Evolutionary conservation across 805 yeast genomes (phyloP), one percentile per base, ranked within the genome.

Genomic region (Saccharomycopsis microspora): DNA sequence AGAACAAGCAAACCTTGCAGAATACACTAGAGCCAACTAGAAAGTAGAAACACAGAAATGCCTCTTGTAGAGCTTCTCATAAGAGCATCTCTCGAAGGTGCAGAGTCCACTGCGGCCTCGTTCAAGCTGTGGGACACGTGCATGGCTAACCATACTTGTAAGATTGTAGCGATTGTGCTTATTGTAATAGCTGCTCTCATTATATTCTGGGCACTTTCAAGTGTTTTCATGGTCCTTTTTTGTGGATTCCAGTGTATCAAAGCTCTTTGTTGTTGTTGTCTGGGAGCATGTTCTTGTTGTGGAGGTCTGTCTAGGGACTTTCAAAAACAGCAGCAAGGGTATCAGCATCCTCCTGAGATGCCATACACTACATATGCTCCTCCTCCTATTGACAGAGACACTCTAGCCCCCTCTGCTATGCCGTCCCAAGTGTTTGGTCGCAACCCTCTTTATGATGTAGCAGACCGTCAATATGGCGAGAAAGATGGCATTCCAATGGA

Each of bases 91-190:
- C 19, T 19, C 19, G 19, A 19, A 19, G 19, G 11, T 19, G 46
- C 37, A 28, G 27, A 33, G 19, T 5, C 33, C 34, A 49, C 52
- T 6, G 52, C 52, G n/a, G 47, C 46, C 5, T 50, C 77, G 3
- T 75, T 76, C 64, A 70, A 63, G 54, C 48, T 58, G 39, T 79
- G 85, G 84, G 73, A 74, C 55, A 71, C 78, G 3, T 80, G 85
- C 62, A 78, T 77, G 83, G 78, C 68, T 55, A 78, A 77, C 58
- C 71, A 61, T 19, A 67, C 75, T 42, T 80, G 85, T 62, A 79
- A 78, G 54, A 70, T 79, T 42, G 73, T 76, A 19, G 82, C 76
- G n/a, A 78, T 79, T 39, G 78, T 78, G 30, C 75, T 76, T 3
- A 75, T 78, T 5, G 75, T 69, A 1, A 55, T 79, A 19, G 82